phyloP scores from a whole-genome alignment of 495 filamentous ascomycete genomes.

The Emericellopsis terricola region DNA sequence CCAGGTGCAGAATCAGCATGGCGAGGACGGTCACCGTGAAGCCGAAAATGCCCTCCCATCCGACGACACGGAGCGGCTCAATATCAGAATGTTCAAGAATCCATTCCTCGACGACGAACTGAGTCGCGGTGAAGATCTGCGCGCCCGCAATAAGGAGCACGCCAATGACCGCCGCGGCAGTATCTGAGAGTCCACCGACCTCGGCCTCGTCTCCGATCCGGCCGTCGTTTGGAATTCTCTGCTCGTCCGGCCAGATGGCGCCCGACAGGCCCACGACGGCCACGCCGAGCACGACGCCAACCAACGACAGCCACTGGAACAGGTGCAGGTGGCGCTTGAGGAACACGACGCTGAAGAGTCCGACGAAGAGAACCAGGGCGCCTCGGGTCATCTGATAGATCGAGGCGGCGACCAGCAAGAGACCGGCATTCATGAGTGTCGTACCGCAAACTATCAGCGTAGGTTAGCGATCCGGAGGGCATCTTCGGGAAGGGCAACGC shows the following conservation, averaged over 20 bases:
- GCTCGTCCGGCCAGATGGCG: conserved; percentile 50
- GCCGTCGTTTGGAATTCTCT: conserved; percentile 18
- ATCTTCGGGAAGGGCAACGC: too few species aligned
- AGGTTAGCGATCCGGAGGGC: too few species aligned
- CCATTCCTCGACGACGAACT: conserved; percentile 92
- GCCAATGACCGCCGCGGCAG: conserved; percentile 57
- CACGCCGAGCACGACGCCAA: conserved; percentile 76
- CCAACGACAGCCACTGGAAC: conserved; percentile 80
- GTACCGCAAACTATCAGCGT: conserved; percentile 84
- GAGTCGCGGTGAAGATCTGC: conserved; percentile 90
- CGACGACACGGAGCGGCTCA: conserved; percentile 79
- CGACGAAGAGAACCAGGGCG: conserved; percentile 86
- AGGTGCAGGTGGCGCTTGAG: conserved; percentile 54
- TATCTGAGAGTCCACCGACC: conserved; percentile 32
- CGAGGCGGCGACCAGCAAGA: conserved; percentile 82
- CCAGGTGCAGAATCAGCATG: conserved; percentile 64
- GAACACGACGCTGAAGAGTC: conserved; percentile 86
- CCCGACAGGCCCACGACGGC: conserved; percentile 81
- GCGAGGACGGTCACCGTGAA: conserved; percentile 63
- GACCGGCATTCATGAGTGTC: conserved; percentile 89
- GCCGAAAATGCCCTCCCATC: conserved; percentile 91
- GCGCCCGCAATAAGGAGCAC: conserved; percentile 79
- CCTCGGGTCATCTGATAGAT: conserved; percentile 99
- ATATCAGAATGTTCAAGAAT: conserved; percentile 80
- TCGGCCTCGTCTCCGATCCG: conserved; percentile 6